Conservation (phyloP, 768 basidiomycete genomes). For the Leccinum sublutescens region DNA sequence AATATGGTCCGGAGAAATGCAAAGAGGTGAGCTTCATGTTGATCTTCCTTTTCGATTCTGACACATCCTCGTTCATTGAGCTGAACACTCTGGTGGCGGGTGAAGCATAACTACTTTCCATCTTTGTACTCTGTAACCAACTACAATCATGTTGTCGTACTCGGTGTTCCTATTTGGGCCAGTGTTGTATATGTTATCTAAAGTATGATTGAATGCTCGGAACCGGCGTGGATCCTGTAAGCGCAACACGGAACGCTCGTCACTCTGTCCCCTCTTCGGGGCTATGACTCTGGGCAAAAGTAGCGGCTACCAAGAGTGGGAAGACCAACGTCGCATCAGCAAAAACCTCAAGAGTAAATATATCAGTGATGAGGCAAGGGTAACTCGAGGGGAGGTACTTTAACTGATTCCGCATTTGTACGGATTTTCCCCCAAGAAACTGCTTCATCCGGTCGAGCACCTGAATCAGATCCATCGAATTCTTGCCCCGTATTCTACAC, state of each 20-base stretch:
- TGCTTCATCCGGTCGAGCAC: slow-evolving; percentile 95
- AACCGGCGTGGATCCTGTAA: neutral
- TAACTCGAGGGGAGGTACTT: slow-evolving; percentile 43
- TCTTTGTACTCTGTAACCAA: slow-evolving; percentile 2
- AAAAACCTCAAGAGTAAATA: slow-evolving; percentile 50
- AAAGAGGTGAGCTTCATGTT: slow-evolving; percentile 33
- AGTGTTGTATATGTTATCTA: slow-evolving; percentile 15
- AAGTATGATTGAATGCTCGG: slow-evolving; percentile 1
- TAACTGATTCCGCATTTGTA: slow-evolving; percentile 76
- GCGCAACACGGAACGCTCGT: neutral
- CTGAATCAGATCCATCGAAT: slow-evolving; percentile 98
- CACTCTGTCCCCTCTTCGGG: neutral
- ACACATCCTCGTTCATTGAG: slow-evolving; percentile 19
- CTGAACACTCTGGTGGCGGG: slow-evolving; percentile 19
- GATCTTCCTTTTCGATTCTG: slow-evolving; percentile 8
- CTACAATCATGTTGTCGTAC: neutral
- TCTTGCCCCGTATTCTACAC: slow-evolving; percentile 95
- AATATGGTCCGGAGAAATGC: slow-evolving; percentile 81
- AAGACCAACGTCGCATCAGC: slow-evolving; percentile 98
- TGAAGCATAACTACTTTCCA: slow-evolving; percentile 7
- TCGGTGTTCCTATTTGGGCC: neutral
- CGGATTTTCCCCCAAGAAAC: slow-evolving; percentile 99
- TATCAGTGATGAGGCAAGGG: slow-evolving; percentile 7
- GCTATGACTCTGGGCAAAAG: slow-evolving; percentile 62
- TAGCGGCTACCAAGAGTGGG: slow-evolving; percentile 92